Percentiles rank a stretch among this genome's conserved stretches.
phyloP scores from a whole-genome alignment of 2,329 filamentous ascomycete genomes.

The Aspergillus pseudoglaucus region DNA sequence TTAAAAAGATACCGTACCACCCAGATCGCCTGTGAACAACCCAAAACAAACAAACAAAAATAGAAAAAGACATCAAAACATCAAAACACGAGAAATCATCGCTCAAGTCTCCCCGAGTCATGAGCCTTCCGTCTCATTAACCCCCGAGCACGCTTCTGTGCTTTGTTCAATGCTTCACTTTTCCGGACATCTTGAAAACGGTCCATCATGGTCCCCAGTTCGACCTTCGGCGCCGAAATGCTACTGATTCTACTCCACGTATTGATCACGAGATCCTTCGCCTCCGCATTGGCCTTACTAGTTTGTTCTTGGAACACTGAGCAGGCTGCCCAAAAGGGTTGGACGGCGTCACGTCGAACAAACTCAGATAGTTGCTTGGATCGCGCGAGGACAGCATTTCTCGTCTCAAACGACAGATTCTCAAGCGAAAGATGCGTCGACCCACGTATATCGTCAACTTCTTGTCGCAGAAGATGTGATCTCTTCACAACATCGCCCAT shows the following conservation, averaged over 20 bases:
- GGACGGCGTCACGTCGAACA: conserved; percentile 24
- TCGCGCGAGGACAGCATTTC: conserved; percentile 20
- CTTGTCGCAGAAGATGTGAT: conserved; percentile 26
- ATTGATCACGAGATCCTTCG: conserved; percentile 20
- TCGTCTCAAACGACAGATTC: conserved; percentile 14
- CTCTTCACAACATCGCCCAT: conserved; percentile 32
- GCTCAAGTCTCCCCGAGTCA: neutral
- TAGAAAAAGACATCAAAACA: neutral
- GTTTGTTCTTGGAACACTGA: conserved; percentile 24
- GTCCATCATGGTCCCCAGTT: conserved; percentile 20
- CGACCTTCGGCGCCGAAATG: conserved; percentile 16
- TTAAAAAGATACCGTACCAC: conserved; percentile 1
- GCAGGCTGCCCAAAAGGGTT: conserved; percentile 26
- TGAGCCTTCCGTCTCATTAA: conserved; percentile 19
- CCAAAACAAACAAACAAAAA: conserved; percentile 5
- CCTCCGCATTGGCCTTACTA: conserved; percentile 21
- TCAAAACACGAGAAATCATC: neutral
- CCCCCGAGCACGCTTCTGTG: conserved; percentile 28
- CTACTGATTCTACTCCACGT: conserved; percentile 22
- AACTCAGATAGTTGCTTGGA: conserved; percentile 31
- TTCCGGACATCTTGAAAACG: conserved; percentile 22
- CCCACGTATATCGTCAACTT: conserved; percentile 22
- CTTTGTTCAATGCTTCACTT: conserved; percentile 24
- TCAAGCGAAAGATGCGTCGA: conserved; percentile 10
- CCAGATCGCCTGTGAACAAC: conserved; percentile 5